Conservation (phyloP, 1,284 basidiomycete species). For the Malassezia obtusa region DNA sequence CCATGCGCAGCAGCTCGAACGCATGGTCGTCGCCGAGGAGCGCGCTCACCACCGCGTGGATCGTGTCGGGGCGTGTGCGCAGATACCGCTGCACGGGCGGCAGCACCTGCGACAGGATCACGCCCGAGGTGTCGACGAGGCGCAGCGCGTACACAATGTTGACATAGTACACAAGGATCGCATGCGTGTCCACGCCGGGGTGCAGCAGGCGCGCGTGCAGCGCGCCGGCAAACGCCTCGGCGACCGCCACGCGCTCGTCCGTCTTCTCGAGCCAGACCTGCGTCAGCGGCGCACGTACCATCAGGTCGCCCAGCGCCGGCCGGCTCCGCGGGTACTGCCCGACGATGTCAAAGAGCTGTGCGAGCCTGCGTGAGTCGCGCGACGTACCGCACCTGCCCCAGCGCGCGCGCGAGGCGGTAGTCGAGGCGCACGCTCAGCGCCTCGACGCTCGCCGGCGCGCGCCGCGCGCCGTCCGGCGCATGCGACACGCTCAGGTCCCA, state of each 20-base stretch:
- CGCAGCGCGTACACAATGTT: conserved; percentile 82
- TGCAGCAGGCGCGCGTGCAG: conserved; percentile 64
- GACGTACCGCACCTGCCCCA: conserved; percentile 22
- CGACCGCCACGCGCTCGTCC: conserved; percentile 53
- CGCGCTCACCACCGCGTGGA: conserved; percentile 36
- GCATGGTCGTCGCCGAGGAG: conserved; percentile 39
- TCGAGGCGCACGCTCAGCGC: conserved; percentile 21
- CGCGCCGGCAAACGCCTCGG: conserved; percentile 53
- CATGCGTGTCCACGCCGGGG: conserved; percentile 86
- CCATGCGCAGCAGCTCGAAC: conserved; percentile 36
- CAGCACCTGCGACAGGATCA: conserved; percentile 56
- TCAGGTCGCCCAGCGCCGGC: conserved; percentile 77
- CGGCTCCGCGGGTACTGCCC: conserved; percentile 81
- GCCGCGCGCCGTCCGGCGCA: not conserved
- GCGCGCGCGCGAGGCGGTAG: conserved; percentile 24
- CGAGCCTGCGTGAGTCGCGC: conserved; percentile 3
- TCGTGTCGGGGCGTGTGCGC: conserved; percentile 36
- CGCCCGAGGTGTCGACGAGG: conserved; percentile 80
- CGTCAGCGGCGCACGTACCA: conserved; percentile 63
- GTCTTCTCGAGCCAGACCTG: conserved; percentile 49
- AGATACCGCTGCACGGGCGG: conserved; percentile 37
- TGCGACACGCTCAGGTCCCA: conserved; percentile 16
- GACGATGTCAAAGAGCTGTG: conserved; percentile 84
- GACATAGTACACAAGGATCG: conserved; percentile 87
- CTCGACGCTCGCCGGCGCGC: not conserved